Conservation (phyloP, 371 early-diverging fungal species). For the Rhizopus delemar region DNA sequence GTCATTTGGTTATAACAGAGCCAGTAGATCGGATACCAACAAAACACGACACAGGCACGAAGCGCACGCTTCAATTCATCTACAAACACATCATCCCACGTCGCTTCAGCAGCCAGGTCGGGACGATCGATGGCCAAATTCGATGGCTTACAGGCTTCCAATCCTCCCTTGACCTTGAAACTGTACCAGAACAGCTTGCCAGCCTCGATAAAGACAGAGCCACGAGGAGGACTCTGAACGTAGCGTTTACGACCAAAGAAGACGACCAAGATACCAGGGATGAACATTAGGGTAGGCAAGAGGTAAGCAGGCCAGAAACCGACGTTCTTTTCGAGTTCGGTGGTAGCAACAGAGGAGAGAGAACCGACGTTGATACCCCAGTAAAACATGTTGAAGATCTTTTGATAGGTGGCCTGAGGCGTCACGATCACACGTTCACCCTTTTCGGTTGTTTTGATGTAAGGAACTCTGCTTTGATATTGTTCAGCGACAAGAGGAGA, state of each 20-base stretch:
- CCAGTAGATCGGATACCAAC: slow-evolving; percentile 80
- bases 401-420: slow-evolving; percentile 52
- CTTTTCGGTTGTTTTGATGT: slow-evolving; percentile 29
- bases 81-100: slow-evolving; percentile 76
- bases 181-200: slow-evolving; percentile 25
- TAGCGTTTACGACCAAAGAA: slow-evolving; percentile 61
- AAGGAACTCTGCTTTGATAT: slow-evolving; percentile 37
- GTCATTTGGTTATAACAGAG: slow-evolving; percentile 74
- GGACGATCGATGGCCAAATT: slow-evolving; percentile 34
- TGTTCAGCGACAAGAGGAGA: slow-evolving; percentile 53
- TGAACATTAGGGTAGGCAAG: slow-evolving; percentile 70
- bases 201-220: slow-evolving; percentile 54
- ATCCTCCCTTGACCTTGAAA: slow-evolving; percentile 32
- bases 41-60: slow-evolving; percentile 71
- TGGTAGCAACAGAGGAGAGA: slow-evolving; percentile 62
- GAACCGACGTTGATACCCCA: slow-evolving; percentile 70
- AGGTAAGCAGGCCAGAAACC: slow-evolving; percentile 72
- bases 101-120: slow-evolving; percentile 32
- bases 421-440: slow-evolving; percentile 50
- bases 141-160: slow-evolving; percentile 47
- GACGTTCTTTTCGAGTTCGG: slow-evolving; percentile 56
- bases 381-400: slow-evolving; percentile 38
- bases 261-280: slow-evolving; percentile 64
- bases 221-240: slow-evolving; percentile 63
- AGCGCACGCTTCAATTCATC: slow-evolving; percentile 67